Conservation (phyloP, 1,139 yeast genomes). For the Taphrina deformans region DNA sequence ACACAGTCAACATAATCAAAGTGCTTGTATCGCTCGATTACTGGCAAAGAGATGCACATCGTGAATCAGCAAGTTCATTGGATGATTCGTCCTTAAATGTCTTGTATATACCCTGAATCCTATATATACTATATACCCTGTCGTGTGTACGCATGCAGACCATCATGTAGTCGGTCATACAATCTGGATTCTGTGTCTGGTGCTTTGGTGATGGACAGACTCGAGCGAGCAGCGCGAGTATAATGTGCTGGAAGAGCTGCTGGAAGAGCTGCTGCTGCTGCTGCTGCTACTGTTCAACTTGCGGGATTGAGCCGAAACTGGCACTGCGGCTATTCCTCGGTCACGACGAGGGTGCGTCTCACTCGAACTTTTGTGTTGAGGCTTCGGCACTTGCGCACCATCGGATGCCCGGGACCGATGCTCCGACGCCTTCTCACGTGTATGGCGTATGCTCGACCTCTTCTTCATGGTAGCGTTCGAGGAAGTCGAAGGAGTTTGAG, state of each 20-base stretch:
- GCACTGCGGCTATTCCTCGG: not conserved
- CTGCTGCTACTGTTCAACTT: not conserved
- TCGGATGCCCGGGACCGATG: not conserved
- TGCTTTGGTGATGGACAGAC: not conserved
- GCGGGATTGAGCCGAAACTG: not conserved
- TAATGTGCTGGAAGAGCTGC: too few species aligned
- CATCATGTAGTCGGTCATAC: not conserved
- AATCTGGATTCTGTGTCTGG: not conserved
- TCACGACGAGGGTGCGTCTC: not conserved
- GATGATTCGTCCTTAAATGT: too few species aligned
- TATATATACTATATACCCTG: not conserved
- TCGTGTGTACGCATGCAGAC: not conserved
- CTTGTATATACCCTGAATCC: not conserved
- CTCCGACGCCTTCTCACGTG: slow-evolving; percentile 1
- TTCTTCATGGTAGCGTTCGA: not conserved
- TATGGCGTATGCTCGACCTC: not conserved
- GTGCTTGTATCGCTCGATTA: too few species aligned
- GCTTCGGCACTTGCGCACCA: not conserved
- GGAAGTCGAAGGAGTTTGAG: not conserved
- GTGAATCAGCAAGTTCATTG: too few species aligned
- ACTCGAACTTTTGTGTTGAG: not conserved
- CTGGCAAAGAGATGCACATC: too few species aligned
- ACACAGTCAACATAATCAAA: too few species aligned
- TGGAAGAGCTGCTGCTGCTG: not conserved
- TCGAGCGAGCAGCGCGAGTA: not conserved